Evolutionary conservation across 495 filamentous ascomycete species (phyloP).

Genomic region (Jackrogersella multiformis): DNA sequence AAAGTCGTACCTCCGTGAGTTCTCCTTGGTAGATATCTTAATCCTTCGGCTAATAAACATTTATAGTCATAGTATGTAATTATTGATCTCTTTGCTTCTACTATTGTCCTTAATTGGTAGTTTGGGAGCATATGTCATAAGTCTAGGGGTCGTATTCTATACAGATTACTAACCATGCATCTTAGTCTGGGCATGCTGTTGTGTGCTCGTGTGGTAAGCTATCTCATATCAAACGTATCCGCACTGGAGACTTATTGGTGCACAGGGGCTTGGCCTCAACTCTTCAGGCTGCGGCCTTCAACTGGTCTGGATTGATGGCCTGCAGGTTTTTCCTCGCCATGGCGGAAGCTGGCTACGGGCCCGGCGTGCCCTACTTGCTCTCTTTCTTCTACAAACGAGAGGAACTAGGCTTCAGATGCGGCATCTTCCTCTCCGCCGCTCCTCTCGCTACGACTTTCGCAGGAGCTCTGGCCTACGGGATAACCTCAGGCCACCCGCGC

Average conservation of each 20-base stretch:
- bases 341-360: constrained; percentile 75
- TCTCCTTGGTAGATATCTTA: neutral
- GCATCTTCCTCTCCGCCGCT: constrained; percentile 79
- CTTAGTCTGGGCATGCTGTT: constrained; percentile 42
- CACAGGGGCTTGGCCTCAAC: constrained; percentile 65
- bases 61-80: constrained; percentile 44
- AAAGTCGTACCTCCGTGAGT: constrained; percentile 66
- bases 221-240: constrained; percentile 23
- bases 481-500: constrained; percentile 71
- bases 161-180: no score
- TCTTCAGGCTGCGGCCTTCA: constrained; percentile 67
- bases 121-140: neutral
- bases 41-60: constrained; percentile 24
- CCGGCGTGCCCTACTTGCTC: constrained; percentile 76
- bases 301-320: constrained; percentile 72
- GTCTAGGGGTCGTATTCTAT: no score
- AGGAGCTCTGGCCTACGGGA: constrained; percentile 83
- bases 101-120: neutral
- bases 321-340: constrained; percentile 73
- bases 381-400: constrained; percentile 85
- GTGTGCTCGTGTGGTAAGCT: constrained; percentile 45
- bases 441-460: constrained; percentile 86
- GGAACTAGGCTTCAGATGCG: constrained; percentile 79
- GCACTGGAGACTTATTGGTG: neutral
- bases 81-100: neutral